Percentiles rank a stretch among this genome's conserved stretches.
phyloP scores from a whole-genome alignment of 169 alveolate genomes.

The Cryptosporidium tyzzeri region DNA sequence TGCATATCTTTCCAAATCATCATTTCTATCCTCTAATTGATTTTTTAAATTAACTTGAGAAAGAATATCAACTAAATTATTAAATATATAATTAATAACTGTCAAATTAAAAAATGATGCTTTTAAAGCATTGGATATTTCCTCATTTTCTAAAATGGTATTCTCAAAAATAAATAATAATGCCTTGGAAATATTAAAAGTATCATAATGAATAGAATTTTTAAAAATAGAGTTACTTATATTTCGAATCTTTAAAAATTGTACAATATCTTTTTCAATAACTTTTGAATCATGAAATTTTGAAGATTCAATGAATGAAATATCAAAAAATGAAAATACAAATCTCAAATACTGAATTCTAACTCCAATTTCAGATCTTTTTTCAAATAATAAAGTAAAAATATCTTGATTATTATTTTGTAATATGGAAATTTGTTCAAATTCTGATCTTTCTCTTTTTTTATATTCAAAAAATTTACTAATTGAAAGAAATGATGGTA shows the following conservation, averaged over 20 bases:
- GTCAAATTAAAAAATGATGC: constrained; percentile 24
- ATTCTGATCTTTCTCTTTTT: constrained; percentile 5
- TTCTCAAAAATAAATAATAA: constrained; percentile 11
- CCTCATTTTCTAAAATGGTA: constrained; percentile 7
- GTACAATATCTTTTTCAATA: background rate
- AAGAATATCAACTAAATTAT: constrained; percentile 21
- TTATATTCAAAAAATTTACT: constrained; percentile 20
- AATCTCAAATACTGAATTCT: constrained; percentile 64
- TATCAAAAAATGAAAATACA: constrained; percentile 15
- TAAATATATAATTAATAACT: constrained; percentile 31
- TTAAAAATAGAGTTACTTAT: constrained; percentile 41
- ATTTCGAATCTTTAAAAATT: constrained; percentile 18
- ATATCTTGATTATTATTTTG: background rate
- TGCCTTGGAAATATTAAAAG: background rate
- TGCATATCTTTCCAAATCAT: background rate
- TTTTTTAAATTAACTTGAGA: background rate
- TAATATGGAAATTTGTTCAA: background rate
- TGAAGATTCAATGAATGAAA: background rate
- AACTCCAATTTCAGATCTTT: background rate
- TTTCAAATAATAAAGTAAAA: background rate
- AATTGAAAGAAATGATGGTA: constrained; percentile 25
- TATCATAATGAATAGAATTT: constrained; percentile 28
- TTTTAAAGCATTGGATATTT: background rate
- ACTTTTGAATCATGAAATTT: background rate
- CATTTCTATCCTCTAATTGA: background rate